A percentile compares a stretch with the other conserved stretches of the same genome.
Conservation (phyloP, 495 filamentous ascomycete species). For the Penicillium chermesinum region DNA sequence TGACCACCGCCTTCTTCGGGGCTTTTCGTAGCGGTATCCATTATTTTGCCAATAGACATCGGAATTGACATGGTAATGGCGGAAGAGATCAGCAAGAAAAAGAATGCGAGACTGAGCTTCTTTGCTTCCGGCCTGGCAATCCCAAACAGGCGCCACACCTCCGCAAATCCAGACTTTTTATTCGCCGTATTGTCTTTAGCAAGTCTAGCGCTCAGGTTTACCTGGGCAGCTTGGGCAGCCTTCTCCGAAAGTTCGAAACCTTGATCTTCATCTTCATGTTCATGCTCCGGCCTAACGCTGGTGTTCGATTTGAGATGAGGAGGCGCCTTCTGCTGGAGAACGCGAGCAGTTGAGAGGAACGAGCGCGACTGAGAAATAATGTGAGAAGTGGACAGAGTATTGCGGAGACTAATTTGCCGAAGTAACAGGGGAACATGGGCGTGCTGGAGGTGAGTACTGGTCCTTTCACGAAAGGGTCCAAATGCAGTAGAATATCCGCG, state of each 20-base stretch:
- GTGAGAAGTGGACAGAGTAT: conserved; percentile 13
- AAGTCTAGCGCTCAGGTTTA: conserved; percentile 83
- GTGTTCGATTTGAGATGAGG: conserved; percentile 12
- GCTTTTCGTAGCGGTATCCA: conserved; percentile 74
- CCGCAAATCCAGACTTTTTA: conserved; percentile 60
- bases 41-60: conserved; percentile 90
- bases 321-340: conserved; percentile 24
- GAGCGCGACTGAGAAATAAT: conserved; percentile 21
- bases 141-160: conserved; percentile 82
- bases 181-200: conserved; percentile 67
- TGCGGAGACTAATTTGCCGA: conserved; percentile 12
- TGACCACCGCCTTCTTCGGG: conserved; percentile 41
- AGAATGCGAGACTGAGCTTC: conserved; percentile 73
- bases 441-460: conserved; percentile 8
- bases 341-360: conserved; percentile 27
- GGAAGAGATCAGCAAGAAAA: conserved; percentile 81
- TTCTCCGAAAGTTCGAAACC: conserved; percentile 68
- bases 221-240: conserved; percentile 78
- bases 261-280: conserved; percentile 47
- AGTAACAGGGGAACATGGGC: conserved; percentile 14
- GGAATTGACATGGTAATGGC: conserved; percentile 90
- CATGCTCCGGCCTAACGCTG: conserved; percentile 20
- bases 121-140: conserved; percentile 81
- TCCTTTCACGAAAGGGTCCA: conserved; percentile 16
- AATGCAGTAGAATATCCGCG: conserved; percentile 25